These are phyloP conservation scores for Trichosanthes truncata DNA, from an alignment of 306 rosid genomes.

Conservation along the genomic window DNA sequence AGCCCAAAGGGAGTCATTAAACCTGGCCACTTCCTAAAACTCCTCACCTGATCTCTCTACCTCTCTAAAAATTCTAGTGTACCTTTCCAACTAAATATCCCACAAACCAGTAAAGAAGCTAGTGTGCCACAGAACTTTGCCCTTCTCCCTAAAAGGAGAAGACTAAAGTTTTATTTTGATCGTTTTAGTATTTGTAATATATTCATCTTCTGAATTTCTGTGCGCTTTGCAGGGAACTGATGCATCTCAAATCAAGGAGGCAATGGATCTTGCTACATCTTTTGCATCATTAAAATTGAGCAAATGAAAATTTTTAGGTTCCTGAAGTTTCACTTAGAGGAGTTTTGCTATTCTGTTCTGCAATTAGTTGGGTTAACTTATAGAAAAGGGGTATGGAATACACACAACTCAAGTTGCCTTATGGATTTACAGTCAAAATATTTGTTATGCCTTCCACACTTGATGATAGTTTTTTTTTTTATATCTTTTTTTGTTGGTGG, in stretches of 20 bases:
- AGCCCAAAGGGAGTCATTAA: too few species aligned
- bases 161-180: not conserved
- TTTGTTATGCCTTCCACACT: not conserved
- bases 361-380: not conserved
- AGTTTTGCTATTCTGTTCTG: not conserved
- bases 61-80: too few species aligned
- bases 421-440: not conserved
- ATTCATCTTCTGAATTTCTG: not conserved
- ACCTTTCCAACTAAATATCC: too few species aligned
- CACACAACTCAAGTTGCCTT: not conserved
- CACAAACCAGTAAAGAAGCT: too few species aligned
- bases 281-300: slow-evolving; percentile 64
- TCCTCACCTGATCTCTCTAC: too few species aligned
- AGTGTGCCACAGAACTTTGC: not conserved
- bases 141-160: not conserved
- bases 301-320: slow-evolving; percentile 14
- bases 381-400: not conserved
- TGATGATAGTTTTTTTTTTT: not conserved
- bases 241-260: slow-evolving; percentile 62
- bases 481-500: not conserved
- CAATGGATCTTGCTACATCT: slow-evolving; percentile 52
- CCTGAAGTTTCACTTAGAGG: not conserved
- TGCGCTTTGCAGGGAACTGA: slow-evolving; percentile 68
- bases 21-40: too few species aligned
- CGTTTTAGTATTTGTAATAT: not conserved